phyloP scores from a whole-genome alignment of 2,329 filamentous ascomycete genomes.

The Pezicula radicicola region DNA sequence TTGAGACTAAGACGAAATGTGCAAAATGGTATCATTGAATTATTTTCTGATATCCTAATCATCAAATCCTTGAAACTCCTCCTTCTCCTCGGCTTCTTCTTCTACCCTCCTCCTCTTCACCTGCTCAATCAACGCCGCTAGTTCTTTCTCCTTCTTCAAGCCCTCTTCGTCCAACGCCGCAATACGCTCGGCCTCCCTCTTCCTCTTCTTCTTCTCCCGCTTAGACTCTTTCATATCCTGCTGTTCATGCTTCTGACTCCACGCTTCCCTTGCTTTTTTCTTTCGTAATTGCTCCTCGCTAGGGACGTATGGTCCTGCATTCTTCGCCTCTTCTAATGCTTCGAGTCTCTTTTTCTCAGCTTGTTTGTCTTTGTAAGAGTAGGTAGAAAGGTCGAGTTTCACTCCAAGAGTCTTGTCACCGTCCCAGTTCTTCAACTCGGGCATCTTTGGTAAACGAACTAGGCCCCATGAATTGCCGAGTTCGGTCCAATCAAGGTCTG shows the following conservation, averaged over 20 bases:
- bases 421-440: conserved; percentile 73
- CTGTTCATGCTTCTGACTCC: conserved; percentile 68
- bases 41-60: conserved; percentile 9
- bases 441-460: conserved; percentile 87
- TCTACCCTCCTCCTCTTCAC: conserved; percentile 50
- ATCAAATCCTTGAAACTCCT: conserved; percentile 31
- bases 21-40: too few species aligned
- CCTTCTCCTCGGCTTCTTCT: conserved; percentile 31
- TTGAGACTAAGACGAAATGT: too few species aligned
- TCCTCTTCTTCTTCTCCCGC: conserved; percentile 62
- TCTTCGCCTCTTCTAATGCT: conserved; percentile 48
- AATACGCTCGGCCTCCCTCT: conserved; percentile 59
- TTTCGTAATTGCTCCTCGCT: conserved; percentile 47
- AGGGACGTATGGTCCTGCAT: conserved; percentile 32
- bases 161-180: conserved; percentile 70
- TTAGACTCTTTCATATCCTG: conserved; percentile 60
- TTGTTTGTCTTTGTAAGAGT: conserved; percentile 68
- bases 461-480: conserved; percentile 83
- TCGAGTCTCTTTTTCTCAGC: conserved; percentile 63
- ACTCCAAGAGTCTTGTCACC: conserved; percentile 63
- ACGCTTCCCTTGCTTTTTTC: conserved; percentile 63
- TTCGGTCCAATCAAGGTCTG: conserved; percentile 81
- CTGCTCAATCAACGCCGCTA: conserved; percentile 61
- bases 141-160: conserved; percentile 57
- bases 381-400: conserved; percentile 64